phyloP scores from a whole-genome alignment of 768 basidiomycete genomes.

The Boletus rubescentipes region DNA sequence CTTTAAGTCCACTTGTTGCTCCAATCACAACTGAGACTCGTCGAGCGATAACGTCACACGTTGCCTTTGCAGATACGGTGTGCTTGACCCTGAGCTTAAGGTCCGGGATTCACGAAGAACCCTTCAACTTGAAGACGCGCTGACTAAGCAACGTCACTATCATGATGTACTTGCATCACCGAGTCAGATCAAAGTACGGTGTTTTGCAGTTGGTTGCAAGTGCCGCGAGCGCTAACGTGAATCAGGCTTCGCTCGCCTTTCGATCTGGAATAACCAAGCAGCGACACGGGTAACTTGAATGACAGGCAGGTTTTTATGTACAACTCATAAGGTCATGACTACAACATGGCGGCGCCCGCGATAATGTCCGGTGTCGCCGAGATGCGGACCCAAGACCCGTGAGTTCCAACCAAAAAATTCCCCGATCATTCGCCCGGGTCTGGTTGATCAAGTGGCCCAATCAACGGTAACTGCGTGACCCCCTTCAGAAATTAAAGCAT shows the following conservation, averaged over 20 bases:
- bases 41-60: background rate
- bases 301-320: too few relatives aligned
- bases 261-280: background rate
- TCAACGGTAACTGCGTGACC: background rate
- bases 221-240: too few relatives aligned
- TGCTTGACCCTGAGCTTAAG: too few relatives aligned
- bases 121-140: background rate
- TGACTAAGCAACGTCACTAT: background rate
- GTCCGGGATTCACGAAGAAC: too few relatives aligned
- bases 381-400: background rate
- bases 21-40: background rate
- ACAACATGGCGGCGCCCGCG: too few relatives aligned
- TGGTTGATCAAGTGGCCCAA: background rate
- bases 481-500: background rate
- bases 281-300: background rate
- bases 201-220: too few relatives aligned
- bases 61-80: background rate
- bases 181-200: too few relatives aligned
- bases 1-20: background rate
- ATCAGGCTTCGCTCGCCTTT: too few relatives aligned
- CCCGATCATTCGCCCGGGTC: background rate
- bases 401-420: background rate
- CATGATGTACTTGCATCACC: too few relatives aligned
- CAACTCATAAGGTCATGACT: too few relatives aligned
- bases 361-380: background rate